A percentile compares a stretch with the other conserved stretches of the same genome.
Evolutionary conservation across 345 rosid genomes (phyloP).

Genomic region (Crucihimalaya himalaica): DNA sequence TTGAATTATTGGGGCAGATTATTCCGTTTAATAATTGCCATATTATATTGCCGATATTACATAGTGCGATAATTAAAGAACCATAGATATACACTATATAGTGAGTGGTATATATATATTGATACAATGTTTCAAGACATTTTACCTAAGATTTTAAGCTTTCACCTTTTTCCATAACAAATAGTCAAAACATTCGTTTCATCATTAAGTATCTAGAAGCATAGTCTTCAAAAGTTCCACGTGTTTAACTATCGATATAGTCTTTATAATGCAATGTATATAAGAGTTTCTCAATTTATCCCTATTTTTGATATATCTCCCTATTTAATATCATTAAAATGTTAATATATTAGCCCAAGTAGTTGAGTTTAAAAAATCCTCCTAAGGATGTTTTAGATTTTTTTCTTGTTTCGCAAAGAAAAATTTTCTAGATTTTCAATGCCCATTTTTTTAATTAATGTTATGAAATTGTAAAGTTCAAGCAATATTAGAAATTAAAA

Average conservation of each 20-base stretch:
- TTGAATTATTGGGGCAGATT: neutral
- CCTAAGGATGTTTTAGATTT: too few relatives aligned
- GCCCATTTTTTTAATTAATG: too few relatives aligned
- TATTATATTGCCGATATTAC: neutral
- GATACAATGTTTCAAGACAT: constrained; percentile 24
- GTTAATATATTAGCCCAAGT: neutral
- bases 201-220: constrained; percentile 17
- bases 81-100: neutral
- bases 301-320: too few relatives aligned
- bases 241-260: neutral
- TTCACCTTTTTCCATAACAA: neutral
- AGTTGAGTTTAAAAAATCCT: neutral
- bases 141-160: constrained; percentile 14
- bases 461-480: too few relatives aligned
- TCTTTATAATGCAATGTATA: neutral
- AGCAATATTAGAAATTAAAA: too few relatives aligned
- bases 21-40: neutral
- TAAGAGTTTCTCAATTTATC: neutral
- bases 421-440: too few relatives aligned
- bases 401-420: too few relatives aligned
- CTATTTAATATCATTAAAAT: too few relatives aligned
- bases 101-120: neutral
- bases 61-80: neutral
- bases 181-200: constrained; percentile 7
- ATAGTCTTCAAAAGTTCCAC: constrained; percentile 22